These are phyloP conservation scores for Apiotrichum porosum DNA, from an alignment of 1,284 basidiomycete genomes.

Conservation along the genomic window DNA sequence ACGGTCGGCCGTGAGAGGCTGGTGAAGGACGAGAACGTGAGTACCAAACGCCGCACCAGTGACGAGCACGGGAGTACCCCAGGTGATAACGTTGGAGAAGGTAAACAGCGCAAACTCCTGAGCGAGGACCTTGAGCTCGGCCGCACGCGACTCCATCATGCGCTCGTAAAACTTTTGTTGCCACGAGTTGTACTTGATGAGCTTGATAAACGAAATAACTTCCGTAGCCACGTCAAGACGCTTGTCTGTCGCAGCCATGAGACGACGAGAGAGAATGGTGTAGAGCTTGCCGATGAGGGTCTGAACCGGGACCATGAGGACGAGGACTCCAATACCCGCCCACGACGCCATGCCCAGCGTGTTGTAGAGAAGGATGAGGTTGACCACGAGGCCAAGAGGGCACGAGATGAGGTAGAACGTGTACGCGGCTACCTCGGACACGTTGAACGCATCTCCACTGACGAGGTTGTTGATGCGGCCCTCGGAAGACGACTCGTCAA, in stretches of 20 bases:
- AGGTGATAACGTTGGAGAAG: conserved; percentile 47
- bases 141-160: conserved; percentile 50
- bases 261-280: conserved; percentile 49
- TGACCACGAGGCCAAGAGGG: conserved; percentile 51
- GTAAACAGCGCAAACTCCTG: conserved; percentile 48
- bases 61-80: conserved; percentile 51
- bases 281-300: conserved; percentile 48
- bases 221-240: conserved; percentile 55
- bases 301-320: conserved; percentile 48
- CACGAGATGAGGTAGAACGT: conserved; percentile 41
- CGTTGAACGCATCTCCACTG: conserved; percentile 53
- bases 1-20: conserved; percentile 38
- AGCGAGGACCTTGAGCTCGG: conserved; percentile 51
- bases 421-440: conserved; percentile 46
- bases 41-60: conserved; percentile 52
- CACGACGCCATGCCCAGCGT: conserved; percentile 49
- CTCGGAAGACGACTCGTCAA: conserved; percentile 44
- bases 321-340: conserved; percentile 48
- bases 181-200: conserved; percentile 54
- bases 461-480: conserved; percentile 56
- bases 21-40: conserved; percentile 39
- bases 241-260: conserved; percentile 54
- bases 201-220: conserved; percentile 54
- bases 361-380: conserved; percentile 50
- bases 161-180: conserved; percentile 51